Conservation (phyloP, 768 basidiomycete genomes). For the Lactifluus rugatus region DNA sequence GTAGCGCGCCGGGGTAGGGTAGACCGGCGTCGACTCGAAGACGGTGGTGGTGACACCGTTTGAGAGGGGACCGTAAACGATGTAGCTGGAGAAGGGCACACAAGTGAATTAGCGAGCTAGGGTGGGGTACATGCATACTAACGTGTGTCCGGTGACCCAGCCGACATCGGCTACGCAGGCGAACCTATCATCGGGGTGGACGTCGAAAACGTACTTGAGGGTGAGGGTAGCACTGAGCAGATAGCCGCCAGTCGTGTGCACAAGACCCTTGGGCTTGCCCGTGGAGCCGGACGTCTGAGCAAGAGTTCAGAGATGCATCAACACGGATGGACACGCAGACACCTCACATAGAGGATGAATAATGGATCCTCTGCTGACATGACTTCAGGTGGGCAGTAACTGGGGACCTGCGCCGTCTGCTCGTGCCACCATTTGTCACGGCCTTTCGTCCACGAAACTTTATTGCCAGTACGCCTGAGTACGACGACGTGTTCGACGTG, state of each 20-base stretch:
- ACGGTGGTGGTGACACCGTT: conserved; percentile 79
- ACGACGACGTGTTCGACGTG: conserved; percentile 86
- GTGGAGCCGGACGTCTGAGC: conserved; percentile 84
- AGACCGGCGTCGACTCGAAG: conserved; percentile 95
- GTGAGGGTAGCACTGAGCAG: conserved; percentile 86
- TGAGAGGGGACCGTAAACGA: conserved; percentile 90
- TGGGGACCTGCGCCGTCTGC: conserved; percentile 71
- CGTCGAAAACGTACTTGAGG: conserved; percentile 95
- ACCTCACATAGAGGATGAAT: conserved; percentile 93
- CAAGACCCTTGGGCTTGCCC: conserved; percentile 95
- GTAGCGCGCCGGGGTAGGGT: conserved; percentile 92
- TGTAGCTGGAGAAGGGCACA: conserved; percentile 43
- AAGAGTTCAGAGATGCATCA: not conserved
- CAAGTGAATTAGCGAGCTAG: not conserved
- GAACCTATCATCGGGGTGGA: conserved; percentile 92
- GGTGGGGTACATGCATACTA: conserved; percentile 11
- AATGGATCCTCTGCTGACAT: conserved; percentile 94
- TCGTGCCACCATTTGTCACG: conserved; percentile 98
- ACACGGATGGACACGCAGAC: not conserved
- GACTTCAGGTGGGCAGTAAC: conserved; percentile 79
- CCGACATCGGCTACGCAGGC: conserved; percentile 99
- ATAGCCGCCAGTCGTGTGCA: conserved; percentile 84
- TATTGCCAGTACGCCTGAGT: conserved; percentile 74
- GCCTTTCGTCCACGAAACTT: conserved; percentile 71
- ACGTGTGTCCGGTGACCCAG: conserved; percentile 97